Evolutionary conservation across 2,329 filamentous ascomycete species (phyloP).

Genomic region (Trichoderma atroviride): DNA sequence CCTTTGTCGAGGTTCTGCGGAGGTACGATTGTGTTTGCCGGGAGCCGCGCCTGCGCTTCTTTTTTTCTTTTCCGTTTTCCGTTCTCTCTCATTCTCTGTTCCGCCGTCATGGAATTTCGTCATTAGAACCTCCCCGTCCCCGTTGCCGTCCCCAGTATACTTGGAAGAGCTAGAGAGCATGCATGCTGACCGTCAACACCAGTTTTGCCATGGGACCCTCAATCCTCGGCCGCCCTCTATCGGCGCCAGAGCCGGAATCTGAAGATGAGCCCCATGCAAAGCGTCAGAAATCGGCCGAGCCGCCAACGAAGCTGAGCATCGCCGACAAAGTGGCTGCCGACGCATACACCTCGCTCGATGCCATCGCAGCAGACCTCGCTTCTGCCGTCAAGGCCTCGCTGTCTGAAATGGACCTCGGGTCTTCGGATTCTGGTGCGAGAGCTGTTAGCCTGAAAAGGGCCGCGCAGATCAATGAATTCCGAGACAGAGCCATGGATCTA

Average conservation of each 20-base stretch:
- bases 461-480: conserved; percentile 58
- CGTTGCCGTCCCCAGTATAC: neutral
- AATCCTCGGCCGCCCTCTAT: conserved; percentile 58
- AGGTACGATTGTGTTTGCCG: conserved; percentile 39
- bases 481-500: conserved; percentile 63
- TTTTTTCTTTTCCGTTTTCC: neutral
- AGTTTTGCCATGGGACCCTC: conserved; percentile 60
- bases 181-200: conserved; percentile 35
- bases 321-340: conserved; percentile 56
- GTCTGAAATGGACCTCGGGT: conserved; percentile 47
- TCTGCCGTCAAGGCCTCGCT: conserved; percentile 52
- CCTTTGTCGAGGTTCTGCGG: conserved; percentile 43
- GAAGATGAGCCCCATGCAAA: conserved; percentile 60
- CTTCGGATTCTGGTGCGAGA: conserved; percentile 37
- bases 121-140: neutral
- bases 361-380: conserved; percentile 63
- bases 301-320: conserved; percentile 47
- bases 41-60: neutral
- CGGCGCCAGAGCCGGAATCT: conserved; percentile 41
- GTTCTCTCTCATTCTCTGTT: neutral
- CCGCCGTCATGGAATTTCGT: neutral
- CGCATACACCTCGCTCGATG: conserved; percentile 63
- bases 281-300: conserved; percentile 59
- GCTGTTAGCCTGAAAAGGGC: conserved; percentile 42
- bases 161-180: conserved; percentile 2